phyloP scores from a whole-genome alignment of 805 yeast genomes.

The Pichia occidentalis region DNA sequence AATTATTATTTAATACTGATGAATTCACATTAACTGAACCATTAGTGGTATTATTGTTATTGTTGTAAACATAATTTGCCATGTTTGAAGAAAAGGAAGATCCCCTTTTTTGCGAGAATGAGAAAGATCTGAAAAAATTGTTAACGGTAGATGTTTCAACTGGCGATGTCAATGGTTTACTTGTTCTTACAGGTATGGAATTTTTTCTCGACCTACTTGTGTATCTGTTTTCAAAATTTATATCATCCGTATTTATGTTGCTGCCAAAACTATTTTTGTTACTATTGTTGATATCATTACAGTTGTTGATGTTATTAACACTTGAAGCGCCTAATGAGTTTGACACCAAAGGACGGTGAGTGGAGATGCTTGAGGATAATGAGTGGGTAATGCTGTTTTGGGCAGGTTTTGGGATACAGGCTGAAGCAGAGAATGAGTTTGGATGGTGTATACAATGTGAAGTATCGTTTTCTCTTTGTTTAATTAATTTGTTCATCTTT shows the following conservation, averaged over 20 bases:
- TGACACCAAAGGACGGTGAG: no score
- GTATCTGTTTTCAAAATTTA: not conserved
- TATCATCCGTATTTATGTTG: not conserved
- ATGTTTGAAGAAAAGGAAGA: constrained; percentile 16
- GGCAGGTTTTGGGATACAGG: no score
- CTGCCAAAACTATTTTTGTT: constrained; percentile 1
- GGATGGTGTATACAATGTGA: constrained; percentile 9
- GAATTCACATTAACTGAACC: not conserved
- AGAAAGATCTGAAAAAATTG: constrained; percentile 31
- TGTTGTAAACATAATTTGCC: constrained; percentile 2
- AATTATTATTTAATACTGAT: not conserved
- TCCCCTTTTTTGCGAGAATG: constrained; percentile 25
- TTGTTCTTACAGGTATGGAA: constrained; percentile 33
- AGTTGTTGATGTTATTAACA: not conserved
- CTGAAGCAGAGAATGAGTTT: not conserved
- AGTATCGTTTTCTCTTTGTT: constrained; percentile 18
- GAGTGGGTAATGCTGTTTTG: constrained; percentile 3
- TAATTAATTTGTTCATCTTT: constrained; percentile 18
- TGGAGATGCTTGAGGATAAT: constrained; percentile 6
- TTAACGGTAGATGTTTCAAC: constrained; percentile 31
- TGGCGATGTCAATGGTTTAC: constrained; percentile 45
- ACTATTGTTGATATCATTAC: not conserved
- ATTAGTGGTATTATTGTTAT: constrained; percentile 3
- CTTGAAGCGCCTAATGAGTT: no score
- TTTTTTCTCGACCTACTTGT: constrained; percentile 11